Evolutionary conservation across 2,329 filamentous ascomycete genomes (phyloP), one percentile per base, ranked within the genome.

Genomic region (Fusarium sp.): DNA sequence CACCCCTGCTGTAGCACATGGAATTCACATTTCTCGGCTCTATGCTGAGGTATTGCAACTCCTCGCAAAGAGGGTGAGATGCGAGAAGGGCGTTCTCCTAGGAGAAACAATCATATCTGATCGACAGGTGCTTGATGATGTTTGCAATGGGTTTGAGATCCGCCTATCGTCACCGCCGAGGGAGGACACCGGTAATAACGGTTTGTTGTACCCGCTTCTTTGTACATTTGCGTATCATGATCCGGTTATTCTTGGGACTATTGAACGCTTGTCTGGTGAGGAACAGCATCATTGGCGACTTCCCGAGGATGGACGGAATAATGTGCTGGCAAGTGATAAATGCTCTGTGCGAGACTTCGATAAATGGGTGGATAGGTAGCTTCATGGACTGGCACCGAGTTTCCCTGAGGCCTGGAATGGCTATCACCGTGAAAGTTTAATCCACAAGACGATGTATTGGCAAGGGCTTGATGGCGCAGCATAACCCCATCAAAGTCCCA

Each of bases 61-160:
- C 48, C 31, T 42, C 48, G 31, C 48, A 33, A 41, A 25, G 19
- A 52, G 57, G 60, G 60, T 52, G 67, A 57, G 42, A 14, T 29
- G 7, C 4, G 23, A 21, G 15, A 10, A 31, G 62, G 73, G 75
- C n/a, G 75, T 76, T 57, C 11, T 45, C 39, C 52, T 69, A 74
- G 38, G 46, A 67, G 70, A 77, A 76, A 76, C 68, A 75, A 68
- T 68, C 63, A 63, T 64, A 65, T 75, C 70, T 77, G 65, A 70
- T 75, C 72, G 54, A 60, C 63, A 63, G 51, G 55, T 55, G 59
- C 69, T 66, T 72, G 63, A 57, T 52, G 60, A 75, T 73, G 70
- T 74, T 76, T 76, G 66, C 65, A 66, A 75, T 69, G 62, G 56
- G 62, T 68, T 73, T 73, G 55, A 58, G 42, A 61, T 72, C 51